Percentiles rank a stretch among this genome's conserved stretches.
Conservation (phyloP, 345 rosid species). For the Arabis alpina region DNA sequence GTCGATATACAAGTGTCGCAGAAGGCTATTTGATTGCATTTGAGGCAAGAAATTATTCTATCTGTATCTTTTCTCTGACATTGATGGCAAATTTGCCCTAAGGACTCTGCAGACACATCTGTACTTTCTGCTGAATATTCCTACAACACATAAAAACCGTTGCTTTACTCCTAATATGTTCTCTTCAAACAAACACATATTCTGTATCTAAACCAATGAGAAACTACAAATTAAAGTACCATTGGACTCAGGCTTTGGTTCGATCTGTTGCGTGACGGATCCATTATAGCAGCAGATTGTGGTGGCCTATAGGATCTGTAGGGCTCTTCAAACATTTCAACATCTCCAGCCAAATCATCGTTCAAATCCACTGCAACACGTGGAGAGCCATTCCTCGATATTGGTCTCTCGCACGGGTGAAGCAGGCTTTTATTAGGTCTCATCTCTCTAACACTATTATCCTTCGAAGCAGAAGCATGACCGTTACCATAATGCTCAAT, state of each 20-base stretch:
- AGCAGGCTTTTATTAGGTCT: constrained; percentile 44
- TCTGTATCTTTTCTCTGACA: constrained; percentile 70
- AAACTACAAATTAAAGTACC: constrained; percentile 22
- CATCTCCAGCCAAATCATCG: constrained; percentile 61
- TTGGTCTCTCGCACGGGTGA: constrained; percentile 64
- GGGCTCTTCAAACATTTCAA: constrained; percentile 60
- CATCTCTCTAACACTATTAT: constrained; percentile 55
- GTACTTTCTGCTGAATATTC: constrained; percentile 72
- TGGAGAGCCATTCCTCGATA: constrained; percentile 48
- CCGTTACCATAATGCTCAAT: constrained; percentile 46
- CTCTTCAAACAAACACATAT: constrained; percentile 16
- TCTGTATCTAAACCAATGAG: background rate
- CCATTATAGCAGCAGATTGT: constrained; percentile 55
- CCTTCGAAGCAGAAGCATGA: constrained; percentile 44
- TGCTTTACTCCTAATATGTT: constrained; percentile 1
- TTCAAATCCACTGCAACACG: constrained; percentile 50
- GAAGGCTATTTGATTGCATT: constrained; percentile 86
- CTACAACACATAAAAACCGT: constrained; percentile 48
- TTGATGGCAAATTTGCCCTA: constrained; percentile 84
- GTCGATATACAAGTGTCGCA: constrained; percentile 75
- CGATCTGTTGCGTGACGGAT: constrained; percentile 64
- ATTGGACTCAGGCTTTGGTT: constrained; percentile 56
- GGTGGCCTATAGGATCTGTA: constrained; percentile 65
- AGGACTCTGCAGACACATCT: constrained; percentile 70
- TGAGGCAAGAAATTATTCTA: constrained; percentile 72